Conservation (phyloP, 1,139 yeast genomes). For the Scheffersomyces titani region DNA sequence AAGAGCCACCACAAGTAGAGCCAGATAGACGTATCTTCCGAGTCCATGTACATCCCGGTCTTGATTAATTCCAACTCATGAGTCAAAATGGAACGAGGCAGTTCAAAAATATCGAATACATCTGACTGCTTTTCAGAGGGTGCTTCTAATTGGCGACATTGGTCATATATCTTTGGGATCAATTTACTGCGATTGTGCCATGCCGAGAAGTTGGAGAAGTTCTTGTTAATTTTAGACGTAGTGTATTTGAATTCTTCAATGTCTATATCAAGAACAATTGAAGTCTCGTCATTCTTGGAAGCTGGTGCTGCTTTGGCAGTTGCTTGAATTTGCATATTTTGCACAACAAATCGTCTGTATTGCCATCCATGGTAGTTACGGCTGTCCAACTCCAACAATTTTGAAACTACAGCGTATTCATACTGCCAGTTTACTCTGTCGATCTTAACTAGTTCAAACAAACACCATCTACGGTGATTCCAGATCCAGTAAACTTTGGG, state of each 20-base stretch:
- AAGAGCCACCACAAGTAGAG: slow-evolving; percentile 82
- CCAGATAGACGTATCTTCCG: slow-evolving; percentile 95
- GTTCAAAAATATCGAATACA: slow-evolving; percentile 17
- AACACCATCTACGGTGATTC: slow-evolving; percentile 89
- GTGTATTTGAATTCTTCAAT: slow-evolving; percentile 73
- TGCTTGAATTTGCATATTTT: slow-evolving; percentile 41
- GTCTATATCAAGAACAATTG: slow-evolving; percentile 25
- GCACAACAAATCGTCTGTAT: slow-evolving; percentile 74
- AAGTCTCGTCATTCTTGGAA: slow-evolving; percentile 8
- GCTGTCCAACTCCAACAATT: slow-evolving; percentile 68
- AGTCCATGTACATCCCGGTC: slow-evolving; percentile 89
- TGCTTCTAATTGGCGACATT: slow-evolving; percentile 3
- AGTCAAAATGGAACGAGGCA: slow-evolving; percentile 38
- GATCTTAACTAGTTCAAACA: slow-evolving; percentile 50
- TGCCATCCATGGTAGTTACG: slow-evolving; percentile 97
- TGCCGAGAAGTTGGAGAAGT: slow-evolving; percentile 92
- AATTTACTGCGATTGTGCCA: slow-evolving; percentile 89
- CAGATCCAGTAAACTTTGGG: slow-evolving; percentile 98
- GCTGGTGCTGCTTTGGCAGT: slow-evolving; percentile 10
- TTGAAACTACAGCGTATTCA: slow-evolving; percentile 70
- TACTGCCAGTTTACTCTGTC: slow-evolving; percentile 59
- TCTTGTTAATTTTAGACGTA: slow-evolving; percentile 71
- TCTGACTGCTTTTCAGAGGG: slow-evolving; percentile 14
- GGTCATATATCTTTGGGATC: slow-evolving; percentile 51
- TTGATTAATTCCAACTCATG: slow-evolving; percentile 70